Percentiles rank a stretch among this genome's conserved stretches.
Evolutionary conservation across 345 rosid species (phyloP).

Genomic region (Aegle marmelos): DNA sequence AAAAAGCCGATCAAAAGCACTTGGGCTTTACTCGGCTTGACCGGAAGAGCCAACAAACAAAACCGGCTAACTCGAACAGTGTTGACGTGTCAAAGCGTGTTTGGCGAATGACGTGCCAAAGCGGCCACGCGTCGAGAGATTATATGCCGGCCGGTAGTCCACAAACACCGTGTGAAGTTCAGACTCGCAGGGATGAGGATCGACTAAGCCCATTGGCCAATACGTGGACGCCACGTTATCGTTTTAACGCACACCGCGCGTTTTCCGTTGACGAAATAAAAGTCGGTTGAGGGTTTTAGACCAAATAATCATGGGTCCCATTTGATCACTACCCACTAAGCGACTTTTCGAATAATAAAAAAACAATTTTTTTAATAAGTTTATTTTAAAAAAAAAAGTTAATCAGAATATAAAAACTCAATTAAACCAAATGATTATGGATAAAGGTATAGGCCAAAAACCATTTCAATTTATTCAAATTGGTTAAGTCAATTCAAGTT

Average conservation of each 20-base stretch:
- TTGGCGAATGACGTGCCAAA: slow-evolving; percentile 2
- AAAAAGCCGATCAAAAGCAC: too few relatives aligned
- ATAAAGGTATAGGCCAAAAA: background rate
- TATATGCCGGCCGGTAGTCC: background rate
- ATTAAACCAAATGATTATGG: background rate
- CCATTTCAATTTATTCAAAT: background rate
- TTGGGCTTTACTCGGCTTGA: background rate
- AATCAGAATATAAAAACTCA: background rate
- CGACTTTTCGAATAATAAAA: too few relatives aligned
- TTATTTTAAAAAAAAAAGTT: too few relatives aligned
- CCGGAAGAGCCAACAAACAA: background rate
- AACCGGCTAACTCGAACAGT: background rate
- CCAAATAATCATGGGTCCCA: too few relatives aligned
- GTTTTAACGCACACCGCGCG: too few relatives aligned
- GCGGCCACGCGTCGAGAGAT: background rate
- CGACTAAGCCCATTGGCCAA: too few relatives aligned
- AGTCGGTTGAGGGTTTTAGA: too few relatives aligned
- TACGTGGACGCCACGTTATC: background rate
- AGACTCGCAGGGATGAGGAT: background rate
- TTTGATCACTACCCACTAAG: too few relatives aligned
- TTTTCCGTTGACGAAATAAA: too few relatives aligned
- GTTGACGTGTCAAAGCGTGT: background rate
- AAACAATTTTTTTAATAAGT: too few relatives aligned
- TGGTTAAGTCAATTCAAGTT: background rate
- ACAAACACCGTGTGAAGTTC: background rate